Evolutionary conservation across 371 early-diverging fungal species (phyloP), one percentile per base, ranked within the genome.

Genomic region (Zychaea mexicana): DNA sequence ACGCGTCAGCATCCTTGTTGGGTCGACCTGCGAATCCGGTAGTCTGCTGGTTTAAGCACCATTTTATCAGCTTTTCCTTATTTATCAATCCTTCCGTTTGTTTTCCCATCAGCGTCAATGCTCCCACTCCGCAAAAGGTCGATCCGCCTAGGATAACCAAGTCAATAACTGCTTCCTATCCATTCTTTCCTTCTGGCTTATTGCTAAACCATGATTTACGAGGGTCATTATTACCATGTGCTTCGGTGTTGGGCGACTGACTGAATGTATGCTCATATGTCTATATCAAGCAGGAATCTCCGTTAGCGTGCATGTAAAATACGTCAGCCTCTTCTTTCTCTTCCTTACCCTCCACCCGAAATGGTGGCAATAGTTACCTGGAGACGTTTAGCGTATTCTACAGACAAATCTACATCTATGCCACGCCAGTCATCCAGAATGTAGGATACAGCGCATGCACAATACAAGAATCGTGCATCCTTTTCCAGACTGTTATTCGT

Each of bases 1-100:
- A 99, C 1, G 96, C 92, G 68, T 99, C 99, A n/a, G 88, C 78
- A 2, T 83, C 77, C 72, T 99, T 99, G 71, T 94, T 94, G 4
- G 84, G 81, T 57, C 99, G 79, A 6, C 99, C 99, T 64, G 95
- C 91, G 76, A 96, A 99, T 5, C 99, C 99, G 27, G 77, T 78
- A 27, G 70, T 71, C 68, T 96, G 97, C 10, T 93, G 84, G 15
- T 67, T 65, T 42, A 98, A 61, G 42, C 91, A 84, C 99, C 99
- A 98, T 42, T 73, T 66, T n/a, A 94, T 72, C 15, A 86, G 72
- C 22, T 80, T 76, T 15, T 86, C 83, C 61, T 79, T 81, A 69
- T 87, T 75, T 1, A 78, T 39, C n/a, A 92, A 64, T 17, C 84
- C 88, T 42, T 88, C 87, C 0, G 75, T 82, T 52, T 89, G 72